phyloP scores from a whole-genome alignment of 2,329 filamentous ascomycete genomes.

The Fusarium udum region DNA sequence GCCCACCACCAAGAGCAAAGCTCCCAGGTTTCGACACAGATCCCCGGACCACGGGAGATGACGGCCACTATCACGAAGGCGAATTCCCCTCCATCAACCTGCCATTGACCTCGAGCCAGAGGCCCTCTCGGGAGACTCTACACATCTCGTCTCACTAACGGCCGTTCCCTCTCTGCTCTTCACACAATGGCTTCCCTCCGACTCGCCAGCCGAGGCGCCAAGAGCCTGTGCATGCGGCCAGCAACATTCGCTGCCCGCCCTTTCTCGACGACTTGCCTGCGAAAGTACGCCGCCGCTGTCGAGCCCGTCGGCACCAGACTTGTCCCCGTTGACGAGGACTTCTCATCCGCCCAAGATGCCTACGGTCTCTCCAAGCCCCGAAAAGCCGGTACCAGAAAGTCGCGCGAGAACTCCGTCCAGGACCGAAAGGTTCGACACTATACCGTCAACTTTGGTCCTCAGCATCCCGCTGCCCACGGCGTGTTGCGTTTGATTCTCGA shows the following conservation, averaged over 20 bases:
- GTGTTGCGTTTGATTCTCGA: constrained; percentile 98
- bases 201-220: constrained; percentile 76
- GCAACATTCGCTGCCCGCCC: constrained; percentile 59
- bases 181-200: constrained; percentile 76
- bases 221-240: constrained; percentile 69
- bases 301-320: constrained; percentile 65
- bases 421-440: constrained; percentile 95
- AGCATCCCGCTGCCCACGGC: constrained; percentile 98
- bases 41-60: constrained; percentile 43
- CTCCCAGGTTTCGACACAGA: constrained; percentile 45
- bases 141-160: constrained; percentile 43
- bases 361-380: constrained; percentile 58
- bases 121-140: constrained; percentile 47
- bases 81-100: constrained; percentile 45
- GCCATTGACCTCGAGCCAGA: constrained; percentile 51
- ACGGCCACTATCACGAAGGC: constrained; percentile 47
- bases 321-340: constrained; percentile 72
- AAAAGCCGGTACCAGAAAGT: constrained; percentile 56
- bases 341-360: constrained; percentile 62
- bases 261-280: constrained; percentile 72
- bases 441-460: constrained; percentile 98
- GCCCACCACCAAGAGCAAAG: constrained; percentile 45
- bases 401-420: constrained; percentile 59
- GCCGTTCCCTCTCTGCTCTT: constrained; percentile 40
- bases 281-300: constrained; percentile 68